Conservation (phyloP, 163 green algal genomes). For the Chlorella variabilis region DNA sequence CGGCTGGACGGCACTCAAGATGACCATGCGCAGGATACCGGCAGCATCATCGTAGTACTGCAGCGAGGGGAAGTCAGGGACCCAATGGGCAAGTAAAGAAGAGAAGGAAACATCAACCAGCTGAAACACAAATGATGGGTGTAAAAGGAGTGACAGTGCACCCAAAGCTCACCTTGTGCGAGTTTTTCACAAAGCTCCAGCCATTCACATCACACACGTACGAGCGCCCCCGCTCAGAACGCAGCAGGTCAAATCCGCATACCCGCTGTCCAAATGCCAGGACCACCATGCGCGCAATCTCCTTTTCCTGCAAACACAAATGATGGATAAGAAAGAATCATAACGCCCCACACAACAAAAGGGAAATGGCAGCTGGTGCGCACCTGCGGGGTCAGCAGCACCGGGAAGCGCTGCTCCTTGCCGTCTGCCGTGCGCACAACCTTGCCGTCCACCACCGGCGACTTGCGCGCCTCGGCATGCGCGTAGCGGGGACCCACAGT, state of each 20-base stretch:
- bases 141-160: no score
- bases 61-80: background rate
- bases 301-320: slow-evolving; percentile 88
- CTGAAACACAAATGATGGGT: no score
- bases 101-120: no score
- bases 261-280: slow-evolving; percentile 95
- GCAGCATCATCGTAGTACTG: slow-evolving; percentile 92
- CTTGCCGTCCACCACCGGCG: slow-evolving; percentile 95
- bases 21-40: slow-evolving; percentile 82
- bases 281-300: slow-evolving; percentile 94
- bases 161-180: slow-evolving; percentile 88
- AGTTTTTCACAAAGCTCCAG: slow-evolving; percentile 99
- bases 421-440: slow-evolving; percentile 92
- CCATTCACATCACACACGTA: slow-evolving; percentile 99
- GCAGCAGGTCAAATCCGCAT: slow-evolving; percentile 98
- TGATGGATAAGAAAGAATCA: background rate
- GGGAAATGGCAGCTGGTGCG: no score
- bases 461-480: slow-evolving; percentile 97
- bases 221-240: slow-evolving; percentile 79
- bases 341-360: no score
- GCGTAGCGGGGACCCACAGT: slow-evolving; percentile 91
- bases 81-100: background rate
- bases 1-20: slow-evolving; percentile 81
- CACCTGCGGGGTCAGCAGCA: slow-evolving; percentile 90
- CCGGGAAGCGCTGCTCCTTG: slow-evolving; percentile 97